phyloP scores from a whole-genome alignment of 805 yeast genomes.

The Candida chilensis region DNA sequence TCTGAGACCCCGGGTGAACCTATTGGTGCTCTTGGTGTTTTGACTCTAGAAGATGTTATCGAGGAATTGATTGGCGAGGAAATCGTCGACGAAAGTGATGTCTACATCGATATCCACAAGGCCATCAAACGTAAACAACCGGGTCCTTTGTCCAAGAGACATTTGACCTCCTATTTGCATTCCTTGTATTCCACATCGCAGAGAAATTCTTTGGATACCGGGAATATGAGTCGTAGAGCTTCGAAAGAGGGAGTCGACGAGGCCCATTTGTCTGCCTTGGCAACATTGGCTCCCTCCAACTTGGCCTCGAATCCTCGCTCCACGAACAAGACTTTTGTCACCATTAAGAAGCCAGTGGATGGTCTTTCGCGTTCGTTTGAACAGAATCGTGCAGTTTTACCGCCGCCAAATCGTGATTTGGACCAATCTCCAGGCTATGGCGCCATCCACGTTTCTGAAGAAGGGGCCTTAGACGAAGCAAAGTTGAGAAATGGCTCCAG shows the following conservation, averaged over 20 bases:
- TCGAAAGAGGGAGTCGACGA: constrained; percentile 1
- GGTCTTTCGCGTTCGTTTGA: no score
- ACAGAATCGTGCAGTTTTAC: no score
- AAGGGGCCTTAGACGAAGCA: constrained; percentile 25
- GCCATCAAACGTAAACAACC: constrained; percentile 74
- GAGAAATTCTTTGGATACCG: constrained; percentile 29
- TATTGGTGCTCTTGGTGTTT: constrained; percentile 79
- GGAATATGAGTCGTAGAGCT: constrained; percentile 4
- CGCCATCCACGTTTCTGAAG: constrained; percentile 34
- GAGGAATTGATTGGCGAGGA: constrained; percentile 98
- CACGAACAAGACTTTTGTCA: constrained; percentile 56
- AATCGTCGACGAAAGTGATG: constrained; percentile 93
- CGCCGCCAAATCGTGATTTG: no score
- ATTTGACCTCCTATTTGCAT: constrained; percentile 61
- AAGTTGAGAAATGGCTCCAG: constrained; percentile 3
- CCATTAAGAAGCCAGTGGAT: constrained; percentile 49
- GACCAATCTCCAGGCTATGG: constrained; percentile 11
- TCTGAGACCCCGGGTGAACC: constrained; percentile 78
- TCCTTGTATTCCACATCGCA: constrained; percentile 40
- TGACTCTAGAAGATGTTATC: constrained; percentile 94
- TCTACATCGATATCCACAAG: constrained; percentile 82
- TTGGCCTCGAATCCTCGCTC: constrained; percentile 64
- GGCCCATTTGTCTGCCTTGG: not conserved
- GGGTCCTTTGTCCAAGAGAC: constrained; percentile 65
- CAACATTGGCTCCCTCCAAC: constrained; percentile 55